Base-by-base conservation (phyloP, 352 stramenopile genomes). In the Phytophthora capsici region DNA sequence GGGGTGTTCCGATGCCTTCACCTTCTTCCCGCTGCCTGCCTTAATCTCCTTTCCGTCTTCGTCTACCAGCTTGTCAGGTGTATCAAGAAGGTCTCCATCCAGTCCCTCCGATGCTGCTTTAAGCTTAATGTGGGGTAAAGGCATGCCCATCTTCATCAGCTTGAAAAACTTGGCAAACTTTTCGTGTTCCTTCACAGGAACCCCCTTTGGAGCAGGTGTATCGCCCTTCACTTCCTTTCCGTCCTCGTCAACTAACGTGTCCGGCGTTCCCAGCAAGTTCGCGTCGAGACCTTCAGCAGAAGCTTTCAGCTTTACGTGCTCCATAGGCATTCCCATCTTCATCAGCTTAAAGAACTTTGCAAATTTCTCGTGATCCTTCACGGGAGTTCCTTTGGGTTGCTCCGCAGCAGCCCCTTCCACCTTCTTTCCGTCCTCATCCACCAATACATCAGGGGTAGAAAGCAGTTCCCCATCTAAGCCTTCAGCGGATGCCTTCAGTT, bases 341-440 rank as follows among this genome's bases (percentile, higher is more conserved):
- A 94, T 34, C 72, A 98, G 93, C 63, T 97, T 98, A 65, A 98
- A 98, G 57, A 98, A 98, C 71, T 98, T 98, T 16, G 70, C 77
- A 66, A 96, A 98, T 45, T 92, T 90, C 14, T 89, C 87, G 67
- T 98, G 90, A 6, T 98, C 90, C 57, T 98, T 90, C 32, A 88
- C 81, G 3, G 74, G 66, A 19, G 40, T 73, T 1, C 80, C 75
- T 51, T 69, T 83, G 2, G 61, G 55, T n/a, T 69, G 40, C 34
- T 62, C 54, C 12, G 26, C 37, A 13, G 10, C 3, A 28, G 50
- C 53, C 13, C 25, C 58, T 13, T 57, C 48, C n/a, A 76, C 47
- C 45, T 73, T 69, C 51, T 81, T 82, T 12, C 82, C 83, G 14
- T 85, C 73, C 25, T 77, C 69, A 59, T 86, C 71, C 12, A 90